These are phyloP conservation scores for Lasiodiplodia sp. DNA, from an alignment of 2,329 filamentous ascomycete genomes.

Conservation along the genomic window DNA sequence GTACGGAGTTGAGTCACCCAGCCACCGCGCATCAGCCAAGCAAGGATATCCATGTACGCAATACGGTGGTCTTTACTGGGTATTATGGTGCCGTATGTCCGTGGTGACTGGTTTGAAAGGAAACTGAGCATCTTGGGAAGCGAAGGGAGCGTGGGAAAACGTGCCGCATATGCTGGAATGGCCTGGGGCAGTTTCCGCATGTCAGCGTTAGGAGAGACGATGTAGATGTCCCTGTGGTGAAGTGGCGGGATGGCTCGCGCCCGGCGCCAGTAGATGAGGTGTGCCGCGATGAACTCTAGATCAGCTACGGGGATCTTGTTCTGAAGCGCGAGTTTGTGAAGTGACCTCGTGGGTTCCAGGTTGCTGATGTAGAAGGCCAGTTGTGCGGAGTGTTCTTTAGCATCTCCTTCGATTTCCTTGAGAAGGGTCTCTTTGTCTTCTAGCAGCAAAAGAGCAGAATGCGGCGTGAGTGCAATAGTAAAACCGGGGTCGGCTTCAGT, in stretches of 20 bases:
- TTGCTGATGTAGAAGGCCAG: conserved; percentile 76
- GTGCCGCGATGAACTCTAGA: conserved; percentile 85
- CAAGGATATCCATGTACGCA: conserved; percentile 87
- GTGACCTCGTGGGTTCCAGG: conserved; percentile 66
- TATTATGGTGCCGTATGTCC: conserved; percentile 82
- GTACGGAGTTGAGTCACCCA: conserved; percentile 95
- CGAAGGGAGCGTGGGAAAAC: conserved; percentile 83
- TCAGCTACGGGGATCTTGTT: conserved; percentile 78
- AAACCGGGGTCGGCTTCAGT: conserved; percentile 70
- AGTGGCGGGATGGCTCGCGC: conserved; percentile 91
- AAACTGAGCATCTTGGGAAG: conserved; percentile 87
- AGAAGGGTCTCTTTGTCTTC: conserved; percentile 84
- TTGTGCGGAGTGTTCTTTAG: conserved; percentile 75
- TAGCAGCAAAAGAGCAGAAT: conserved; percentile 85
- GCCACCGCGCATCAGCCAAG: conserved; percentile 89
- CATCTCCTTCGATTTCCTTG: conserved; percentile 70
- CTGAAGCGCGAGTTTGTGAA: conserved; percentile 76
- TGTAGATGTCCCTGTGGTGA: conserved; percentile 87
- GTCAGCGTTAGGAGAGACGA: conserved; percentile 89
- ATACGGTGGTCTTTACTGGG: conserved; percentile 87
- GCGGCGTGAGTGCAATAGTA: conserved; percentile 64
- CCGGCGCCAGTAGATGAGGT: conserved; percentile 95
- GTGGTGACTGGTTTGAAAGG: conserved; percentile 75
- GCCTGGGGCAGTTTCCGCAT: conserved; percentile 73
- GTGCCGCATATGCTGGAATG: conserved; percentile 73